These are phyloP conservation scores for Paecilomyces niveus DNA, from an alignment of 2,329 filamentous ascomycete genomes.

Conservation along the genomic window DNA sequence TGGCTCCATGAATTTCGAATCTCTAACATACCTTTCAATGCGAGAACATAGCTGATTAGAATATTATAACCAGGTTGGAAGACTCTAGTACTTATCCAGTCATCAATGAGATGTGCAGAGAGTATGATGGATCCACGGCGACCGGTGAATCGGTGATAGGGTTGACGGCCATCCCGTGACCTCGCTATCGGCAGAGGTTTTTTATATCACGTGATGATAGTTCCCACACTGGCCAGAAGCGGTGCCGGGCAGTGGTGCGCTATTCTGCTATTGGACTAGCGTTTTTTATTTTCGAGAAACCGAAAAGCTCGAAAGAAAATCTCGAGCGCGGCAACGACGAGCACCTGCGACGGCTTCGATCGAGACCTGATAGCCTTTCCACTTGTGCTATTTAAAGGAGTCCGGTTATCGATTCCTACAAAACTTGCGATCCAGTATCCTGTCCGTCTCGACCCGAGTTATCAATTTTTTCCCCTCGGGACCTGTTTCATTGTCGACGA, in stretches of 20 bases:
- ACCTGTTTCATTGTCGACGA: constrained; percentile 4
- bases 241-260: constrained; percentile 3
- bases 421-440: constrained; percentile 1
- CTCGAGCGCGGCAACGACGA: constrained; percentile 20
- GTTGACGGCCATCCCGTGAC: constrained; percentile 16
- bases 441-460: not conserved
- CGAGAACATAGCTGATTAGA: too few relatives aligned
- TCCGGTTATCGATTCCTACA: constrained; percentile 13
- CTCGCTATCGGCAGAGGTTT: constrained; percentile 9
- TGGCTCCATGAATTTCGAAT: too few relatives aligned
- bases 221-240: constrained; percentile 11
- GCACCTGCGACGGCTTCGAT: constrained; percentile 23
- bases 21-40: too few relatives aligned
- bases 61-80: too few relatives aligned
- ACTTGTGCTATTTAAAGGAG: constrained; percentile 16
- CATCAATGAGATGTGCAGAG: constrained; percentile 1
- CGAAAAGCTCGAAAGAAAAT: constrained; percentile 12
- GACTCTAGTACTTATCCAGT: not conserved
- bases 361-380: constrained; percentile 20
- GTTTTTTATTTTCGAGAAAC: constrained; percentile 33
- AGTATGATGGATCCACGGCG: not conserved
- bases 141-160: constrained; percentile 2
- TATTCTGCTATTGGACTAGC: constrained; percentile 22
- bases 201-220: constrained; percentile 14
- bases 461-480: not conserved